Percentiles rank a stretch among this genome's conserved stretches.
These are phyloP conservation scores for Apiotrichum veenhuisii DNA, from an alignment of 1,284 basidiomycete species.

Conservation along the genomic window DNA sequence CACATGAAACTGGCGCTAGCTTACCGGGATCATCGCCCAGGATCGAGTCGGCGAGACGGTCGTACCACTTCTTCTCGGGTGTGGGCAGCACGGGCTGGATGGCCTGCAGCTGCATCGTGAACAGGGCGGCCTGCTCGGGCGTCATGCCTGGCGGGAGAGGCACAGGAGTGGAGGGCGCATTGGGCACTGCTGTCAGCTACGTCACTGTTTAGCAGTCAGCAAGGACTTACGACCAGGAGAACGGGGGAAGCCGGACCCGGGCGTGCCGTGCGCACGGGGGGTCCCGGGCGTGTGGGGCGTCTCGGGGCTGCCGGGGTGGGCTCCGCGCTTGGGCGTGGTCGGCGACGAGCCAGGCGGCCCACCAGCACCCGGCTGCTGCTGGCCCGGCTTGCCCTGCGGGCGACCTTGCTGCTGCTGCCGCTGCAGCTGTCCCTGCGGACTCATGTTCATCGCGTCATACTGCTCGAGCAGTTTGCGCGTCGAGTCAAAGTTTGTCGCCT, in stretches of 20 bases:
- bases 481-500: constrained; percentile 91
- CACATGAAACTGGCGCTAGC: constrained; percentile 14
- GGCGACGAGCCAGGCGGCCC: background rate
- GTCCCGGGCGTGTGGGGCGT: constrained; percentile 44
- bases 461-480: constrained; percentile 85
- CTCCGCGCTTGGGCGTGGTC: background rate
- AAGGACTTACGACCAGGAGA: constrained; percentile 33
- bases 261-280: constrained; percentile 14
- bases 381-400: background rate
- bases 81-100: constrained; percentile 53
- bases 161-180: constrained; percentile 21
- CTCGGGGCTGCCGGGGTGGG: constrained; percentile 9
- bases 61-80: constrained; percentile 77
- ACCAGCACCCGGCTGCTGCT: background rate
- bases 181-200: background rate
- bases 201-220: background rate
- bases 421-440: background rate
- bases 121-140: constrained; percentile 42
- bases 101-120: constrained; percentile 43
- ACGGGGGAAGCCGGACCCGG: background rate
- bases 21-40: constrained; percentile 73
- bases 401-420: background rate
- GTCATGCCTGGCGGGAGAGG: constrained; percentile 34
- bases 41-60: constrained; percentile 79
- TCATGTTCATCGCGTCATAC: constrained; percentile 62